Evolutionary conservation across 2,329 filamentous ascomycete genomes (phyloP).

Genomic region (Talaromyces sp.): DNA sequence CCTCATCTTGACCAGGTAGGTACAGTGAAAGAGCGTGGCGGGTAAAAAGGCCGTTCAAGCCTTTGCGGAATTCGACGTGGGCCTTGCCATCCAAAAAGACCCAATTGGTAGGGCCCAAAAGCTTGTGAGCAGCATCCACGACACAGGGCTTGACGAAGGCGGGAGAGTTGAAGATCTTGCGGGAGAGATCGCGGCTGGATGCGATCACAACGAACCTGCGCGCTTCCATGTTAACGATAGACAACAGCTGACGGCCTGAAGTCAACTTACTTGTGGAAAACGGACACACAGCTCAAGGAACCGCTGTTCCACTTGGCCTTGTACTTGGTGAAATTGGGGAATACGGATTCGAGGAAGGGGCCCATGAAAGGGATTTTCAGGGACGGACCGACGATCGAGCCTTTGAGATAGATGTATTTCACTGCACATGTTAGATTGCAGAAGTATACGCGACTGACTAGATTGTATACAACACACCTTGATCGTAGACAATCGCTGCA

Average conservation of each 20-base stretch:
- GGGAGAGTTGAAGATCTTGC: slow-evolving; percentile 96
- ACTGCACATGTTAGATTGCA: slow-evolving; percentile 47
- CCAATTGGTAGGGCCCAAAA: slow-evolving; percentile 89
- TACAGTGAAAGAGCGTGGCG: slow-evolving; percentile 83
- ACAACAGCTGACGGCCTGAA: neutral
- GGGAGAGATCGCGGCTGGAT: slow-evolving; percentile 88
- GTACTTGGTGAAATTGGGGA: slow-evolving; percentile 90
- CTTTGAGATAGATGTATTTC: slow-evolving; percentile 71
- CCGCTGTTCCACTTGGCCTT: slow-evolving; percentile 89
- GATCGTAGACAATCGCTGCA: slow-evolving; percentile 77
- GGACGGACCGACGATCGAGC: slow-evolving; percentile 68
- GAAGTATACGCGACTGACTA: neutral
- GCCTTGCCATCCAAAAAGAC: slow-evolving; percentile 94
- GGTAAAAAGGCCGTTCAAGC: slow-evolving; percentile 90
- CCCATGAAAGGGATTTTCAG: slow-evolving; percentile 86
- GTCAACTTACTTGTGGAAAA: slow-evolving; percentile 87
- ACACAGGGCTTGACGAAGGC: slow-evolving; percentile 91
- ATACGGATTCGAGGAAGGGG: slow-evolving; percentile 88
- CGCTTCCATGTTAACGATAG: neutral
- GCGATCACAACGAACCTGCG: slow-evolving; percentile 92
- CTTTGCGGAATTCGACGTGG: slow-evolving; percentile 96
- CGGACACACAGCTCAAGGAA: slow-evolving; percentile 90
- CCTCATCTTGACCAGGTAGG: slow-evolving; percentile 86
- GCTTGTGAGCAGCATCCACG: slow-evolving; percentile 89
- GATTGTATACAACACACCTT: slow-evolving; percentile 60